A percentile compares a stretch with the other conserved stretches of the same genome.
Evolutionary conservation across 495 filamentous ascomycete genomes (phyloP).

Genomic region (Neurospora sp.): DNA sequence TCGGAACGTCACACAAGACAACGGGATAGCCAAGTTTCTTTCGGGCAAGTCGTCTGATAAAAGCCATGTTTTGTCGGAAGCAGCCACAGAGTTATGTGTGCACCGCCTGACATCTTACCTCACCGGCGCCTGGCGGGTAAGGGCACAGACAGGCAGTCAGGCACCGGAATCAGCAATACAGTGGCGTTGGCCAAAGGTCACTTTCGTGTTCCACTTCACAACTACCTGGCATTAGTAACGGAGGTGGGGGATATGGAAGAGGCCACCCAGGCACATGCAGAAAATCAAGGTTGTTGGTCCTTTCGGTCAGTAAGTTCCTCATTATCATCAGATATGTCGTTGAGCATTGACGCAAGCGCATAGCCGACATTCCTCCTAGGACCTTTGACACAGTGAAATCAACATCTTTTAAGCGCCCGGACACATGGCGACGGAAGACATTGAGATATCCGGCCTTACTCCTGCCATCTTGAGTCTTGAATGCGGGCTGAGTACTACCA

Average conservation of each 20-base stretch:
- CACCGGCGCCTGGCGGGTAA: background rate
- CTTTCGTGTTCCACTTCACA: background rate
- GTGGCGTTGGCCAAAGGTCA: background rate
- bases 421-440: background rate
- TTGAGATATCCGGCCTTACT: background rate
- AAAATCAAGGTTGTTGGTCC: background rate
- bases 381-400: background rate
- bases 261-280: background rate
- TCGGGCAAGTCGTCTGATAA: background rate
- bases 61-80: background rate
- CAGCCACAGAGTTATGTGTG: background rate
- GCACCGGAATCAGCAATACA: background rate
- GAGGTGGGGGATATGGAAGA: background rate
- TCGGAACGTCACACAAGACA: background rate
- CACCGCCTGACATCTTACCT: background rate
- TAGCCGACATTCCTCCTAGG: background rate
- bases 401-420: background rate
- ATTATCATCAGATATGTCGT: background rate
- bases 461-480: background rate
- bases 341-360: background rate
- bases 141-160: background rate
- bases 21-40: background rate
- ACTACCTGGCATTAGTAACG: background rate
- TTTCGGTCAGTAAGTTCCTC: background rate
- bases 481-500: background rate